A percentile compares a stretch with the other conserved stretches of the same genome.
These are phyloP conservation scores for Exophiala calicioides DNA, from an alignment of 2,329 filamentous ascomycete genomes.

Conservation along the genomic window DNA sequence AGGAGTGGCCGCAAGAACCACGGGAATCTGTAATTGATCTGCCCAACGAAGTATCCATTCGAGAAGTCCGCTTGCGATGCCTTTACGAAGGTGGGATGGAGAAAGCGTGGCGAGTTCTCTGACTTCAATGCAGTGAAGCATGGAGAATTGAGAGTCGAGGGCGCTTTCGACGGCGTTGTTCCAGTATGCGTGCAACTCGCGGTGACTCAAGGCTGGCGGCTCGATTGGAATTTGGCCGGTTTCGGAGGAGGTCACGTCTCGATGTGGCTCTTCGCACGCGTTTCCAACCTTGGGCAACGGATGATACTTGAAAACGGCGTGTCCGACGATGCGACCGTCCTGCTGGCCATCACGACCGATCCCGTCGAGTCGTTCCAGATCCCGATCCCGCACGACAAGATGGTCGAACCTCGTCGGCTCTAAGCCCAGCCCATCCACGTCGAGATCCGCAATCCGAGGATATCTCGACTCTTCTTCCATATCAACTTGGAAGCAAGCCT, in stretches of 20 bases:
- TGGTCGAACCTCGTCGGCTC: slow-evolving; percentile 8
- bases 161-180: slow-evolving; percentile 12
- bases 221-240: background rate
- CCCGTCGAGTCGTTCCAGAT: background rate
- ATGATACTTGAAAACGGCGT: slow-evolving; percentile 17
- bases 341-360: no score
- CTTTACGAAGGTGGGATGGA: slow-evolving; percentile 14
- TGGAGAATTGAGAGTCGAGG: slow-evolving; percentile 4
- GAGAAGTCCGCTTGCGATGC: slow-evolving; percentile 16
- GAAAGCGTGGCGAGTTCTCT: slow-evolving; percentile 10
- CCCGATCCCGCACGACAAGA: slow-evolving; percentile 14
- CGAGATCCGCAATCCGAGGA: slow-evolving; percentile 9
- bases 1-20: slow-evolving; percentile 17
- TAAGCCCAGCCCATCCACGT: slow-evolving; percentile 1
- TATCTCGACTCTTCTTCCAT: slow-evolving; percentile 1
- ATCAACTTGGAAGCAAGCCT: slow-evolving; percentile 1
- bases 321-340: slow-evolving; percentile 8
- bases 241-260: no score
- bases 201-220: slow-evolving; percentile 2
- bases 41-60: slow-evolving; percentile 14
- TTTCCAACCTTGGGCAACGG: background rate
- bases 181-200: slow-evolving; percentile 11
- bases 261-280: background rate
- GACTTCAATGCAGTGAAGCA: slow-evolving; percentile 19
- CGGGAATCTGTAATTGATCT: slow-evolving; percentile 8